phyloP scores from a whole-genome alignment of 106 monocot genomes.

The Platanthera guangdongensis region DNA sequence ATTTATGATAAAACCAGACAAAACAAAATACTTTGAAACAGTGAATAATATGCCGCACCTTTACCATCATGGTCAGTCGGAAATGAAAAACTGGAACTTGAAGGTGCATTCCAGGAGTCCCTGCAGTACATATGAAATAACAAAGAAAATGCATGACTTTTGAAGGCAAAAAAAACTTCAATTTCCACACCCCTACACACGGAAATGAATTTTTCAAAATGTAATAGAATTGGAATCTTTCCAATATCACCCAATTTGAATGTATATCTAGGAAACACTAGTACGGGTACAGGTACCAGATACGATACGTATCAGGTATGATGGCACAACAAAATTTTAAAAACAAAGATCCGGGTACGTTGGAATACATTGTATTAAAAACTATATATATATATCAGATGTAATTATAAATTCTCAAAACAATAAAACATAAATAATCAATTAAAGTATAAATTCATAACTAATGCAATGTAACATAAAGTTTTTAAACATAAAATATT shows the following conservation, averaged over 20 bases:
- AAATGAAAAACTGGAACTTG: constrained; percentile 3
- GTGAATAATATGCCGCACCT: neutral
- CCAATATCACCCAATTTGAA: neutral
- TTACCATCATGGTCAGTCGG: neutral
- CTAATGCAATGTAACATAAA: no score
- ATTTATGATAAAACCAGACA: neutral
- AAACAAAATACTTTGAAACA: neutral
- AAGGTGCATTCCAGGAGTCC: constrained; percentile 6
- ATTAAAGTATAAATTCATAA: no score
- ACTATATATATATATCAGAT: no score
- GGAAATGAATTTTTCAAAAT: neutral
- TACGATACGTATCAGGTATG: no score
- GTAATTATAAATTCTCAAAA: no score
- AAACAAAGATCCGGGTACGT: no score
- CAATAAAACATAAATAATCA: no score
- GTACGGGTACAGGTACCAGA: no score
- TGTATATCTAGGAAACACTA: neutral
- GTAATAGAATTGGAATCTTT: neutral
- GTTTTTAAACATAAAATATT: no score
- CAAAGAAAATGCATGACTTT: neutral
- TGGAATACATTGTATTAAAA: no score
- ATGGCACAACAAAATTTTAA: no score
- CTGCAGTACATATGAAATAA: neutral
- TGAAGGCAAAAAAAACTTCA: neutral
- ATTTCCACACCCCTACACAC: neutral